These are phyloP conservation scores for Myxozyma mucilagina DNA, from an alignment of 805 yeast species.

Conservation along the genomic window DNA sequence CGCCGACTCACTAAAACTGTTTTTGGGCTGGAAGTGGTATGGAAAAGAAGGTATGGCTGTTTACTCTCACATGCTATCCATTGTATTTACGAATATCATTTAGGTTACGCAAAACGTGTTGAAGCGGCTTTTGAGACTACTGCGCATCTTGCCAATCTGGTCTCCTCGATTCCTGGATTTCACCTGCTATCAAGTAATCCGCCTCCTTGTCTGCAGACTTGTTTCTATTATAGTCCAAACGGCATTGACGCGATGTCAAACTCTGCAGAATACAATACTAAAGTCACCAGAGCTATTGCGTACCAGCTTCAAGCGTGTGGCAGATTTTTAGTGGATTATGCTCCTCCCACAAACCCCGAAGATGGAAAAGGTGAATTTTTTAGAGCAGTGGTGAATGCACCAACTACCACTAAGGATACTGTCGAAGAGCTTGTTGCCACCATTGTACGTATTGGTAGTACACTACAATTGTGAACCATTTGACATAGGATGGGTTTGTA, in stretches of 20 bases:
- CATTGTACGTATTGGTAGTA: conserved; percentile 44
- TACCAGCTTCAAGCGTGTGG: conserved; percentile 59
- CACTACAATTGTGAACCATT: background rate
- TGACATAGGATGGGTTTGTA: background rate
- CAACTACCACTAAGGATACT: conserved; percentile 49
- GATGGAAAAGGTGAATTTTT: conserved; percentile 69
- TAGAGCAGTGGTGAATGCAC: conserved; percentile 80
- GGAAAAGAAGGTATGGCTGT: conserved; percentile 45
- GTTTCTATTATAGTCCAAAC: conserved; percentile 67
- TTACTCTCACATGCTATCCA: background rate
- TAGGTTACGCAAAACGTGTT: conserved; percentile 65
- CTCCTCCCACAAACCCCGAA: conserved; percentile 49
- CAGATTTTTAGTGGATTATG: conserved; percentile 73
- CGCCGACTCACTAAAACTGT: conserved; percentile 76
- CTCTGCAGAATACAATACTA: conserved; percentile 45
- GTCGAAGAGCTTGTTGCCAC: conserved; percentile 49
- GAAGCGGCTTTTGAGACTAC: conserved; percentile 72
- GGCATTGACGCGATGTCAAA: conserved; percentile 40
- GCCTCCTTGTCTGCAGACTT: conserved; percentile 80
- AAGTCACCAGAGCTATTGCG: conserved; percentile 62
- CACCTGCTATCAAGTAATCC: conserved; percentile 55
- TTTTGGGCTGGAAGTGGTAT: conserved; percentile 78
- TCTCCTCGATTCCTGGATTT: conserved; percentile 49
- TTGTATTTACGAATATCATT: background rate
- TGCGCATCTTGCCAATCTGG: conserved; percentile 55